A percentile compares a stretch with the other conserved stretches of the same genome.
phyloP scores from a whole-genome alignment of 1,284 basidiomycete species.

The Amylostereum chailletii region DNA sequence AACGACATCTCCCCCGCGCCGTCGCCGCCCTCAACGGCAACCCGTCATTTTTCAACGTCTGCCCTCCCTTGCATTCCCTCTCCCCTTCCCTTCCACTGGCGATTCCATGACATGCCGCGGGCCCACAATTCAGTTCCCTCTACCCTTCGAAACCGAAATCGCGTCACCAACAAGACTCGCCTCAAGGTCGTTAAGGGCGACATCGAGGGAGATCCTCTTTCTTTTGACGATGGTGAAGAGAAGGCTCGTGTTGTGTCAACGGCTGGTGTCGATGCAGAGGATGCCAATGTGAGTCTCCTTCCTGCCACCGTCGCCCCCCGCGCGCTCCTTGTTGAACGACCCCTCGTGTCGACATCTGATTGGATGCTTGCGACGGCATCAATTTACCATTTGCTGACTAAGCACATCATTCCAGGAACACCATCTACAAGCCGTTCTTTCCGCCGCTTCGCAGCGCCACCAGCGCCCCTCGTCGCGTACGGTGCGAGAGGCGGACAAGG shows the following conservation, averaged over 20 bases:
- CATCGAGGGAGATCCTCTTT: constrained; percentile 70
- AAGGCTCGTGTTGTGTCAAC: constrained; percentile 40
- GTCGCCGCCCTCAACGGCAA: too few species aligned
- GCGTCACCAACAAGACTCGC: constrained; percentile 84
- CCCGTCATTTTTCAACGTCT: too few species aligned
- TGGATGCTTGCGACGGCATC: constrained; percentile 30
- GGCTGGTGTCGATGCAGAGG: constrained; percentile 77
- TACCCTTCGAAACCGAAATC: constrained; percentile 71
- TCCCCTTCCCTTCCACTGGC: constrained; percentile 12
- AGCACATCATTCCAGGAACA: constrained; percentile 65
- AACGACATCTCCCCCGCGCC: too few species aligned
- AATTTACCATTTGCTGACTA: constrained; percentile 61
- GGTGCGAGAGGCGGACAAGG: constrained; percentile 36
- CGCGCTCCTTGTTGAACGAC: constrained; percentile 34
- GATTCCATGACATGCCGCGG: constrained; percentile 69
- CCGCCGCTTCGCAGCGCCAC: constrained; percentile 58
- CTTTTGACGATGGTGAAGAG: constrained; percentile 76
- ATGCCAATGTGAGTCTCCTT: constrained; percentile 69
- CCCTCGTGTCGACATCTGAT: constrained; percentile 37
- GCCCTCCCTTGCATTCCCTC: background rate
- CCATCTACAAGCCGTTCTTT: constrained; percentile 82
- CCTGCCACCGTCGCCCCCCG: constrained; percentile 25
- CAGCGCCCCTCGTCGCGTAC: constrained; percentile 30
- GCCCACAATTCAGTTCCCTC: constrained; percentile 61
- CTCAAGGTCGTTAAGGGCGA: constrained; percentile 75